Percentiles rank a stretch among this genome's conserved stretches.
These are phyloP conservation scores for Peronosclerospora sorghi DNA, from an alignment of 352 stramenopile genomes.

Conservation along the genomic window DNA sequence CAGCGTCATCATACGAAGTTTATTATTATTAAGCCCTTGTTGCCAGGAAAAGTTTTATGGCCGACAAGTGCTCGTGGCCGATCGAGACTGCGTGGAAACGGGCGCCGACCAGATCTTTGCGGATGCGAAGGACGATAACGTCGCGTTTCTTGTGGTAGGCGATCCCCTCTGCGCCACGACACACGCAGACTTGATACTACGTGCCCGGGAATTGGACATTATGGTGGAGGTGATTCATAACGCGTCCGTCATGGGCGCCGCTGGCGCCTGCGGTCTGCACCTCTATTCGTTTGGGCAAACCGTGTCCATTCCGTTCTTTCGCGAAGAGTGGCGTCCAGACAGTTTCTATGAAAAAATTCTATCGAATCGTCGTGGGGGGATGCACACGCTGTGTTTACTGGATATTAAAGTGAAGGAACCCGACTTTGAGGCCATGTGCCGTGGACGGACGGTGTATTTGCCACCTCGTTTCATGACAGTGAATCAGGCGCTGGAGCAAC, in stretches of 20 bases:
- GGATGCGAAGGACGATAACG: slow-evolving; percentile 83
- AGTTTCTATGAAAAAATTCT: slow-evolving; percentile 98
- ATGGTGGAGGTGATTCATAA: slow-evolving; percentile 97
- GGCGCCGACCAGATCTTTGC: slow-evolving; percentile 93
- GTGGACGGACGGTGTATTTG: slow-evolving; percentile 87
- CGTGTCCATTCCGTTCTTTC: slow-evolving; percentile 97
- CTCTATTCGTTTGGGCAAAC: slow-evolving; percentile 98
- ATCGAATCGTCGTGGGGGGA: slow-evolving; percentile 91
- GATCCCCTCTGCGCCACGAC: slow-evolving; percentile 97
- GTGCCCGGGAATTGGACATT: slow-evolving; percentile 88
- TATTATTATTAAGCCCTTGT: neutral
- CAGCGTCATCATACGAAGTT: neutral
- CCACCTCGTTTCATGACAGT: slow-evolving; percentile 98
- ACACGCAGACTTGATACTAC: slow-evolving; percentile 96
- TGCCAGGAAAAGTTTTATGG: slow-evolving; percentile 88
- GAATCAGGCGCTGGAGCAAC: slow-evolving; percentile 90
- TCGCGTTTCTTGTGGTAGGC: slow-evolving; percentile 96
- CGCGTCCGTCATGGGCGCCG: slow-evolving; percentile 96
- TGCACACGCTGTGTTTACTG: slow-evolving; percentile 97
- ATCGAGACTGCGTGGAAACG: slow-evolving; percentile 94
- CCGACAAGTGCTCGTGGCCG: slow-evolving; percentile 78
- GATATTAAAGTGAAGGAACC: slow-evolving; percentile 99
- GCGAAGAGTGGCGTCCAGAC: slow-evolving; percentile 90
- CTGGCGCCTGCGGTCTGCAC: slow-evolving; percentile 91
- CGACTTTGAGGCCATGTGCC: slow-evolving; percentile 95